Conservation (phyloP, 2,329 filamentous ascomycete genomes). For the Fusarium tjaetaba region DNA sequence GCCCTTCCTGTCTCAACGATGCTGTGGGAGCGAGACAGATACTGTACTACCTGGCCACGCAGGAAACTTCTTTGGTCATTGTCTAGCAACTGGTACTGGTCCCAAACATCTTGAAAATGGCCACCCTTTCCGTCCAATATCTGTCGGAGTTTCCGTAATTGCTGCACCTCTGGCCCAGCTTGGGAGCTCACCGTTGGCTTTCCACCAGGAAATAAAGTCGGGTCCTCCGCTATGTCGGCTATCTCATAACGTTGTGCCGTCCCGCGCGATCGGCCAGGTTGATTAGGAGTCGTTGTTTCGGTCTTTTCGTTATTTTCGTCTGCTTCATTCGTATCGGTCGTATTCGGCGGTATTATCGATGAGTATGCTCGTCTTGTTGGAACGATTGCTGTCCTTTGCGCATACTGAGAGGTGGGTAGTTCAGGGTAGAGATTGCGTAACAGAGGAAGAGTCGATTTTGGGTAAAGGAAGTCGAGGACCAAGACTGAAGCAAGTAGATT, state of each 20-base stretch:
- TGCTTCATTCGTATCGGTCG: background rate
- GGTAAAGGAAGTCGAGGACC: constrained; percentile 67
- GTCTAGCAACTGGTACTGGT: constrained; percentile 53
- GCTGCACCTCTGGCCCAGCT: background rate
- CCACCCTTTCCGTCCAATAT: constrained; percentile 42
- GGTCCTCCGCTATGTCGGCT: background rate
- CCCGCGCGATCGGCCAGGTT: background rate
- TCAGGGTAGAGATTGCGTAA: constrained; percentile 53
- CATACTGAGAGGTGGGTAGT: constrained; percentile 39
- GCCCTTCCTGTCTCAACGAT: constrained; percentile 57
- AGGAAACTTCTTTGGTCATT: constrained; percentile 43
- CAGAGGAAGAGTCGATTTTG: constrained; percentile 55
- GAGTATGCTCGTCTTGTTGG: constrained; percentile 43
- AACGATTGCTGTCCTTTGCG: constrained; percentile 5
- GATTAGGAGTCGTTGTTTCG: background rate
- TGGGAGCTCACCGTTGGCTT: background rate
- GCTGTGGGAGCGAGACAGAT: constrained; percentile 56
- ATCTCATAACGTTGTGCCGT: background rate
- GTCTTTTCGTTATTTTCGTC: background rate
- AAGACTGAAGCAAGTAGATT: constrained; percentile 58
- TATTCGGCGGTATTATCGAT: constrained; percentile 32
- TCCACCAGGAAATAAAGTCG: background rate
- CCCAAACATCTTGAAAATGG: constrained; percentile 56
- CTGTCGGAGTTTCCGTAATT: constrained; percentile 10
- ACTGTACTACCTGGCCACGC: constrained; percentile 50